Conservation (phyloP, 129 eudicot genomes). For the Saussurea involucrata region DNA sequence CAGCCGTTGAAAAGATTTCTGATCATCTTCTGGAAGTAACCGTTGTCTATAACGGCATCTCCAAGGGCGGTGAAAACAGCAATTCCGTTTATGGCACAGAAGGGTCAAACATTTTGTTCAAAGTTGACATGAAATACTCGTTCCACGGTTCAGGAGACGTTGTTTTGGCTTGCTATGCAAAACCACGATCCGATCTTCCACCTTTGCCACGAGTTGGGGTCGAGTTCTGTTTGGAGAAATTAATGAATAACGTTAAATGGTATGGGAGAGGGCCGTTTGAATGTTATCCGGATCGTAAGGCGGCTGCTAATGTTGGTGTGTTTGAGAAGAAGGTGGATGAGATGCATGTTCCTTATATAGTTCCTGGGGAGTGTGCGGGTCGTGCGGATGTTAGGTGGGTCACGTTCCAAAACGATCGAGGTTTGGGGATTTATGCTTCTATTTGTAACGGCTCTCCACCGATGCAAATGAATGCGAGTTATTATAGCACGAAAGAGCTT, state of each 20-base stretch:
- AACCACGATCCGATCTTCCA: conserved; percentile 67
- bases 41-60: conserved; percentile 33
- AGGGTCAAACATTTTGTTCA: conserved; percentile 38
- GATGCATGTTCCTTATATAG: conserved; percentile 95
- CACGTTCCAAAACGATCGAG: conserved; percentile 58
- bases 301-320: conserved; percentile 77
- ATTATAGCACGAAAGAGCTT: conserved; percentile 75
- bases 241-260: conserved; percentile 63
- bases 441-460: conserved; percentile 61
- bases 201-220: conserved; percentile 95
- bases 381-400: conserved; percentile 97
- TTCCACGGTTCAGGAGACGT: conserved; percentile 86
- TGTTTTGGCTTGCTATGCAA: conserved; percentile 52
- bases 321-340: conserved; percentile 65
- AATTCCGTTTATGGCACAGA: conserved; percentile 6
- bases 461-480: conserved; percentile 94
- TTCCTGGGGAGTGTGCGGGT: conserved; percentile 82
- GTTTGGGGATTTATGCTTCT: conserved; percentile 68
- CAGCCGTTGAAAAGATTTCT: conserved; percentile 32
- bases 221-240: conserved; percentile 72
- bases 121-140: conserved; percentile 46
- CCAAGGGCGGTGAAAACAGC: conserved; percentile 19
- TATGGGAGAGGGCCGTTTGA: conserved; percentile 98
- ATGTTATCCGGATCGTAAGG: conserved; percentile 95
- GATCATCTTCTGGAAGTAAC: conserved; percentile 59